A percentile compares a stretch with the other conserved stretches of the same genome.
These are phyloP conservation scores for Candida gigantensis DNA, from an alignment of 1,139 yeast genomes.

Conservation along the genomic window DNA sequence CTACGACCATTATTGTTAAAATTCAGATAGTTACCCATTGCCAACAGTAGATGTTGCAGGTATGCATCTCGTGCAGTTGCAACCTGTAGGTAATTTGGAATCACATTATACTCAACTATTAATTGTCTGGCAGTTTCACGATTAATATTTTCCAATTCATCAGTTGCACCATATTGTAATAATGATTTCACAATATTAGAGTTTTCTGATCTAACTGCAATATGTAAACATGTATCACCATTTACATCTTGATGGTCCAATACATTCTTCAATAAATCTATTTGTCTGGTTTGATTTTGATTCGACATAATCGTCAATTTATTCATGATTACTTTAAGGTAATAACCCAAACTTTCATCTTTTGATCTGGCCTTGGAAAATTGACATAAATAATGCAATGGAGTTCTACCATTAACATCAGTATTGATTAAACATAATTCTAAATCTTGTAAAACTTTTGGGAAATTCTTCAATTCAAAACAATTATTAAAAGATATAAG, in stretches of 20 bases:
- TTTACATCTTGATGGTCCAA: slow-evolving; percentile 67
- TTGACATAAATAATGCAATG: slow-evolving; percentile 71
- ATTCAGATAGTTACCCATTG: slow-evolving; percentile 12
- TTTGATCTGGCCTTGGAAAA: slow-evolving; percentile 53
- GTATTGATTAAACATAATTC: slow-evolving; percentile 72
- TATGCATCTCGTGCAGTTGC: slow-evolving; percentile 12
- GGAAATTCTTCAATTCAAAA: slow-evolving; percentile 74
- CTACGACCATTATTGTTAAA: too few relatives aligned
- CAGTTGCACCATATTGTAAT: slow-evolving; percentile 48
- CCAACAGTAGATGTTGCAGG: slow-evolving; percentile 12
- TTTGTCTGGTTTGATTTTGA: slow-evolving; percentile 26
- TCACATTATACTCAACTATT: slow-evolving; percentile 28
- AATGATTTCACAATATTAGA: slow-evolving; percentile 40
- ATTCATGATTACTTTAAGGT: slow-evolving; percentile 39
- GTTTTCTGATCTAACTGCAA: slow-evolving; percentile 53
- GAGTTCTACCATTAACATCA: slow-evolving; percentile 71
- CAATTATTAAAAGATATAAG: slow-evolving; percentile 86
- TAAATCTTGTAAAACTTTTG: slow-evolving; percentile 66
- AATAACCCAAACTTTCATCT: slow-evolving; percentile 44
- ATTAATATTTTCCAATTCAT: slow-evolving; percentile 43
- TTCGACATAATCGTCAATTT: slow-evolving; percentile 37
- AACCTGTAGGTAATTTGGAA: slow-evolving; percentile 17
- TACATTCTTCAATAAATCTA: slow-evolving; percentile 58
- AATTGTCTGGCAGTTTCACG: slow-evolving; percentile 41
- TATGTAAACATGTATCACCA: slow-evolving; percentile 69